Evolutionary conservation across 2,329 filamentous ascomycete genomes (phyloP).

Genomic region (Ramularia endophylla): DNA sequence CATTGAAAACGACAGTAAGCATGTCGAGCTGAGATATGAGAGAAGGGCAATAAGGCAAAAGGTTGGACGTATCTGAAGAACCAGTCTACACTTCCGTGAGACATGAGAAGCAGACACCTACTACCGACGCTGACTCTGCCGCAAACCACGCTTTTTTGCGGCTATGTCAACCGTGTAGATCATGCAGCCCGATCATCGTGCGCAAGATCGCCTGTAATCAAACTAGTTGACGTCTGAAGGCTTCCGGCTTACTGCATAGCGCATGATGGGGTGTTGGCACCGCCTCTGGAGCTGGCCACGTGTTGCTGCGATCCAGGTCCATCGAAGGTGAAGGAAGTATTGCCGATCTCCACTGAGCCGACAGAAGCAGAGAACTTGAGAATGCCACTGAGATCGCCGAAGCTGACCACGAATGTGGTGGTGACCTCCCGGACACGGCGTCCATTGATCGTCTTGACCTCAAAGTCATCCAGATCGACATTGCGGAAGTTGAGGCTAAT

Average conservation of each 20-base stretch:
- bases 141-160: no score
- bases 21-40: no score
- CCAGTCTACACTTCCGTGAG: no score
- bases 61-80: no score
- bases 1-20: no score
- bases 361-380: conserved; percentile 4
- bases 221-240: no score
- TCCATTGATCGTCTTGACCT: neutral
- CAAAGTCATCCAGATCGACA: conserved; percentile 2
- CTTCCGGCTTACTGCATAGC: conserved; percentile 3
- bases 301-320: neutral
- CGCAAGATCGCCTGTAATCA: no score
- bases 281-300: neutral
- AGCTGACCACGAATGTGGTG: neutral
- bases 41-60: no score
- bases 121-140: no score
- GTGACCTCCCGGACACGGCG: neutral
- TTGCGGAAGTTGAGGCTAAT: conserved; percentile 4
- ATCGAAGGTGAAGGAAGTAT: conserved; percentile 4
- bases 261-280: neutral
- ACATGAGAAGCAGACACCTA: no score
- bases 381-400: conserved; percentile 8
- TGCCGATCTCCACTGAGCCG: conserved; percentile 3
- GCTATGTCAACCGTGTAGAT: no score
- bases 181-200: no score